Conservation (phyloP, 192 early-diverging fungal species). For the Coemansia sp. region DNA sequence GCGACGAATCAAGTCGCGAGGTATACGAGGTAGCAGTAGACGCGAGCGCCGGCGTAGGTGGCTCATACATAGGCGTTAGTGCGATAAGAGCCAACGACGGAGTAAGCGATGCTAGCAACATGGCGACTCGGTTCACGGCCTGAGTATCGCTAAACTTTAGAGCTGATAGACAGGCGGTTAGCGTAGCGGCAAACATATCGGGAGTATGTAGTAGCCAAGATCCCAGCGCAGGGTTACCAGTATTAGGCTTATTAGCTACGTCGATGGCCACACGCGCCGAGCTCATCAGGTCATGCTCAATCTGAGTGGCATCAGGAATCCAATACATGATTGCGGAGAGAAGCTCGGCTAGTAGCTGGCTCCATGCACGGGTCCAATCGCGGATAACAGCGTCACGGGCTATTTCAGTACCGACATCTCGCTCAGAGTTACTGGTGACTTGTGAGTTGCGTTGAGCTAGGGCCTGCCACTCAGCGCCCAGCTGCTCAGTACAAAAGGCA, state of each 20-base stretch:
- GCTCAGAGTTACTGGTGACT: neutral
- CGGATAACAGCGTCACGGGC: slow-evolving; percentile 38
- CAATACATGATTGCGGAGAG: slow-evolving; percentile 6
- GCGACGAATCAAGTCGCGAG: slow-evolving; percentile 20
- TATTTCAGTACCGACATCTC: slow-evolving; percentile 29
- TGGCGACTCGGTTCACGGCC: slow-evolving; percentile 12
- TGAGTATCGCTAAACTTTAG: slow-evolving; percentile 28
- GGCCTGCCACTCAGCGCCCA: slow-evolving; percentile 30
- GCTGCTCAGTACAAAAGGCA: slow-evolving; percentile 20
- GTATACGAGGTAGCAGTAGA: slow-evolving; percentile 21
- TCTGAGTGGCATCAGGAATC: slow-evolving; percentile 38
- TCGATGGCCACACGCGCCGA: slow-evolving; percentile 8
- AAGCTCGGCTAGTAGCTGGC: slow-evolving; percentile 24
- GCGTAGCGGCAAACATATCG: slow-evolving; percentile 12
- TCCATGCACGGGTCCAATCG: slow-evolving; percentile 49
- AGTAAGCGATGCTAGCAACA: slow-evolving; percentile 15
- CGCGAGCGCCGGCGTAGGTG: slow-evolving; percentile 38
- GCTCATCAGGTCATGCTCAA: slow-evolving; percentile 37
- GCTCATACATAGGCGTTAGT: slow-evolving; percentile 26
- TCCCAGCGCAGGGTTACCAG: slow-evolving; percentile 13
- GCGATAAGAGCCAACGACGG: slow-evolving; percentile 27
- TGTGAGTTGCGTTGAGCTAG: neutral
- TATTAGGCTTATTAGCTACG: neutral
- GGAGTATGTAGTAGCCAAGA: slow-evolving; percentile 11
- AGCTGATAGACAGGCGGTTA: slow-evolving; percentile 10